Evolutionary conservation across 441 rosid genomes (phyloP).

Genomic region (Populus tomentosa): DNA sequence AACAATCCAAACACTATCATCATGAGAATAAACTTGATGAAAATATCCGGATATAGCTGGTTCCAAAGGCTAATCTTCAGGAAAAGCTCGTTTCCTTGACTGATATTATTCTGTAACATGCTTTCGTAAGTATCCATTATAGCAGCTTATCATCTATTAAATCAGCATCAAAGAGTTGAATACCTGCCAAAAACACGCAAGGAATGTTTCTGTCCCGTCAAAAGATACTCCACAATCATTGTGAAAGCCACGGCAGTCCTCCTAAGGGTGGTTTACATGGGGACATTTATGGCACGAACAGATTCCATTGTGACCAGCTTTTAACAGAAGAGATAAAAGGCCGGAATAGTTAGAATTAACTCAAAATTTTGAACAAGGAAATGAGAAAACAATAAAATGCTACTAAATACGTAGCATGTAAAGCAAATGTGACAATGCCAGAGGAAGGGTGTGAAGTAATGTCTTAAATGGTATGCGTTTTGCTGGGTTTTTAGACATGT

Average conservation of each 20-base stretch:
- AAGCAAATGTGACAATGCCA: slow-evolving; percentile 64
- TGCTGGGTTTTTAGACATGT: slow-evolving; percentile 11
- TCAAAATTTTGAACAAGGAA: background rate
- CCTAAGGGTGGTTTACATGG: slow-evolving; percentile 95
- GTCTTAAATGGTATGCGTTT: slow-evolving; percentile 51
- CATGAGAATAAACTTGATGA: background rate
- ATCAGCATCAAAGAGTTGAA: slow-evolving; percentile 14
- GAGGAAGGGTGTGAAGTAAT: slow-evolving; percentile 64
- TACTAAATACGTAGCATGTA: slow-evolving; percentile 59
- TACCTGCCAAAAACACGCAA: slow-evolving; percentile 75
- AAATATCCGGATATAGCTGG: background rate
- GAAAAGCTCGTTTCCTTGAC: background rate
- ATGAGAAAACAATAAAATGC: background rate
- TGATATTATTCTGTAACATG: background rate
- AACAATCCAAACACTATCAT: background rate
- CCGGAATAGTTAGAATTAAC: background rate
- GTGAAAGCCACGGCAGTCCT: slow-evolving; percentile 92
- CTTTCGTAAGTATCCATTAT: background rate
- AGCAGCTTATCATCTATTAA: background rate
- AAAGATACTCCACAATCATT: slow-evolving; percentile 62
- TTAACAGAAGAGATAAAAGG: slow-evolving; percentile 18
- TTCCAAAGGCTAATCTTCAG: background rate
- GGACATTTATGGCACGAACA: slow-evolving; percentile 91
- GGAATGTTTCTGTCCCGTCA: slow-evolving; percentile 70
- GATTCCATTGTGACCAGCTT: slow-evolving; percentile 88